phyloP scores from a whole-genome alignment of 371 early-diverging fungal genomes.

The Saksenaea oblongispora region DNA sequence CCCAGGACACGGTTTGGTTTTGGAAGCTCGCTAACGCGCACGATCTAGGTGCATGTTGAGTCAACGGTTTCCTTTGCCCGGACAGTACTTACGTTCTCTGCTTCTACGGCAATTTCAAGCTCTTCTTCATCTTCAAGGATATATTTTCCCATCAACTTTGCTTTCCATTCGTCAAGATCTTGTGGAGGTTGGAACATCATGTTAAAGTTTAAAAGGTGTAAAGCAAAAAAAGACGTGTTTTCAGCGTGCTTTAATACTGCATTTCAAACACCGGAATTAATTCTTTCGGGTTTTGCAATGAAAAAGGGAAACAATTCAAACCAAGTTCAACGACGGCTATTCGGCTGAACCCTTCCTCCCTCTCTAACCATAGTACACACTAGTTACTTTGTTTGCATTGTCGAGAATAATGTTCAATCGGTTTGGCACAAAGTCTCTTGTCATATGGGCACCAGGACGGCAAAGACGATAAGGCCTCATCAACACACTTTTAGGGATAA shows the following conservation, averaged over 20 bases:
- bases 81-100: background rate
- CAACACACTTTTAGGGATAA: background rate
- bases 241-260: no score
- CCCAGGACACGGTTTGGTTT: conserved; percentile 1
- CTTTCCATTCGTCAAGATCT: conserved; percentile 15
- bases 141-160: conserved; percentile 14
- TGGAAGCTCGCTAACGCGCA: conserved; percentile 4
- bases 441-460: conserved; percentile 6
- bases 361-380: conserved; percentile 6
- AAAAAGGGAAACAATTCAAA: background rate
- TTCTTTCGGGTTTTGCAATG: background rate
- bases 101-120: background rate
- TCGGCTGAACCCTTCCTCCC: background rate
- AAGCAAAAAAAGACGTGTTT: no score
- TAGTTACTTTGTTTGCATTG: conserved; percentile 2
- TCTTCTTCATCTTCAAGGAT: conserved; percentile 14
- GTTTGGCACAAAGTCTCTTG: conserved; percentile 11
- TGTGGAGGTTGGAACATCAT: background rate
- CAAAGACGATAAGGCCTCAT: background rate
- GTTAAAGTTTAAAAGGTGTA: no score
- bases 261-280: no score
- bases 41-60: no score
- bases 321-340: background rate
- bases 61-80: no score
- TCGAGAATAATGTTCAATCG: conserved; percentile 14